phyloP scores from a whole-genome alignment of 2,329 filamentous ascomycete genomes.

The Hypoxylon sp. region DNA sequence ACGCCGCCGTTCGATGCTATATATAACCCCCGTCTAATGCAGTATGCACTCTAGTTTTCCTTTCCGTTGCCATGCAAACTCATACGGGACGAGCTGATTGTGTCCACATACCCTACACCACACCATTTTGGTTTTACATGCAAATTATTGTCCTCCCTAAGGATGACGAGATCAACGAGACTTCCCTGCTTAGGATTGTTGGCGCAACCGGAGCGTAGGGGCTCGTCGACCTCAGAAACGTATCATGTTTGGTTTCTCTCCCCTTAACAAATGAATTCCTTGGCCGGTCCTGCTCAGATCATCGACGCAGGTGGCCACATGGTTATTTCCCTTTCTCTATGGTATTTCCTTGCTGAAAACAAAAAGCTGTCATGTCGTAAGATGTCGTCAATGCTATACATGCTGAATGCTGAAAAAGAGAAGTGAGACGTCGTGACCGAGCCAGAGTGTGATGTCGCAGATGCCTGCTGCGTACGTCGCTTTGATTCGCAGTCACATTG shows the following conservation, averaged over 20 bases:
- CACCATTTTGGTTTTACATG: slow-evolving; percentile 28
- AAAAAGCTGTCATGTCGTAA: slow-evolving; percentile 31
- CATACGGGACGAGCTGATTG: slow-evolving; percentile 18
- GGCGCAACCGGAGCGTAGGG: slow-evolving; percentile 3
- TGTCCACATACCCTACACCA: slow-evolving; percentile 19
- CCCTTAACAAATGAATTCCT: slow-evolving; percentile 14
- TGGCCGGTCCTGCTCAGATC: slow-evolving; percentile 27
- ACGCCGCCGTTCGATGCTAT: slow-evolving; percentile 36
- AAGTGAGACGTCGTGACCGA: slow-evolving; percentile 15
- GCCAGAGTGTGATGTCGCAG: slow-evolving; percentile 23
- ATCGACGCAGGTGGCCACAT: slow-evolving; percentile 13
- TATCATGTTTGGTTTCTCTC: slow-evolving; percentile 5
- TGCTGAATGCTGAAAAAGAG: slow-evolving; percentile 29
- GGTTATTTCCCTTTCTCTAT: slow-evolving; percentile 26
- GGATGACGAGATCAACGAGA: slow-evolving; percentile 4
- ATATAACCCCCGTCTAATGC: slow-evolving; percentile 26
- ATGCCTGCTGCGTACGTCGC: slow-evolving; percentile 33
- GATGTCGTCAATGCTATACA: slow-evolving; percentile 40
- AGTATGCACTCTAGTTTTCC: slow-evolving; percentile 31
- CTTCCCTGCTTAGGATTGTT: slow-evolving; percentile 16
- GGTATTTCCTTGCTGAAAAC: slow-evolving; percentile 36
- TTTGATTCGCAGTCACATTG: slow-evolving; percentile 3
- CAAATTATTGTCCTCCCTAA: slow-evolving; percentile 21
- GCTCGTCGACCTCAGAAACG: slow-evolving; percentile 14
- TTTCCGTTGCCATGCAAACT: slow-evolving; percentile 26